Conservation (phyloP, 228 moss, liverwort and hornwort species). For the Sphagnum fallax region DNA sequence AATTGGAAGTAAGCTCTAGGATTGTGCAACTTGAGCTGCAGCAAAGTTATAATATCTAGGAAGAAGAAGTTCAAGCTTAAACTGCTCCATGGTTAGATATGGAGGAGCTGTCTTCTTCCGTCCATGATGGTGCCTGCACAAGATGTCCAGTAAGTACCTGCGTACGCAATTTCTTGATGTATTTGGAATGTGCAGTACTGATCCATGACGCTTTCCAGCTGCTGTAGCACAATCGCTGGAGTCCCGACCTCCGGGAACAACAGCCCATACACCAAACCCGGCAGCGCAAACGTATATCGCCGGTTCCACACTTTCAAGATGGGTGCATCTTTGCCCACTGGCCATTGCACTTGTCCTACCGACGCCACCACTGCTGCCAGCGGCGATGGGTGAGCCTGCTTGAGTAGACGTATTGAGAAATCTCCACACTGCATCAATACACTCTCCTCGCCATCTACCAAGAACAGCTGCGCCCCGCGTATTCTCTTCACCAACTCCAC, state of each 20-base stretch:
- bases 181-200: conserved; percentile 59
- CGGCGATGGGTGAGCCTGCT: conserved; percentile 47
- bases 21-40: too few species aligned
- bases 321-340: conserved; percentile 76
- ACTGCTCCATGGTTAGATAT: too few species aligned
- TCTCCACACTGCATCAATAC: conserved; percentile 58
- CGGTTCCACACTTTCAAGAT: conserved; percentile 56
- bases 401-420: conserved; percentile 56
- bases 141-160: too few species aligned
- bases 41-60: too few species aligned
- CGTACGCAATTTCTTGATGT: conserved; percentile 21
- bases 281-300: conserved; percentile 66
- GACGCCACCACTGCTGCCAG: conserved; percentile 65
- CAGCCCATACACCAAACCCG: conserved; percentile 65
- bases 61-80: too few species aligned
- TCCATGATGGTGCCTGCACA: too few species aligned
- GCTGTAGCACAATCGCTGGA: conserved; percentile 17
- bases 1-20: too few species aligned
- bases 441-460: conserved; percentile 77
- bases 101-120: too few species aligned
- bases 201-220: conserved; percentile 31
- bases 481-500: conserved; percentile 42
- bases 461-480: conserved; percentile 43
- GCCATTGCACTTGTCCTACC: conserved; percentile 87
- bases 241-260: conserved; percentile 40